Evolutionary conservation across 768 basidiomycete species (phyloP), one percentile per base, ranked within the genome.

Genomic region (Leccinum aurantiacum): DNA sequence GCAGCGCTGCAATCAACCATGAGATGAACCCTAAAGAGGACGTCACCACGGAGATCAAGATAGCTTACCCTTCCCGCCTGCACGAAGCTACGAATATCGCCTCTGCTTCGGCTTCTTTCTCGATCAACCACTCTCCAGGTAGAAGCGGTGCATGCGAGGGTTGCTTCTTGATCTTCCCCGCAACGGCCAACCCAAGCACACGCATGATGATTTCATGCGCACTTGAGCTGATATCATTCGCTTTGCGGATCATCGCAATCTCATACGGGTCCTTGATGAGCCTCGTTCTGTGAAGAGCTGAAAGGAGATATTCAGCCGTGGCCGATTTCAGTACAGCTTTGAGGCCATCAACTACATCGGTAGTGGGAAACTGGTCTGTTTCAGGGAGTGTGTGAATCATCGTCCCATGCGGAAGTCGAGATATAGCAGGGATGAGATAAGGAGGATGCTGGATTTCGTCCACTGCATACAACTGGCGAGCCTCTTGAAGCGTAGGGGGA

Each of bases 121-220:
- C 86, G 15, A 98, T 91, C 49, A 93, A 77, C 90, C 95, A 97
- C 67, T 95, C 89, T 3, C 82, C 80, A 2, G 90, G 91, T 3
- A 92, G 77, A 5, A 83, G 74, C 0, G 85, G 86, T 10, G 76
- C 75, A 4, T 60, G 65, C 2, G 69, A 69, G 33, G 78, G 78
- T 5, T 75, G 82, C 13, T 76, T 73, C 63, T 74, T 71, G 59
- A 88, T 80, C 55, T 79, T 78, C 17, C 82, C 81, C 54, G 84
- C 83, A 19, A 89, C 89, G 4, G 87, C 87, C 52, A 80, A 75
- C 3, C 95, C 95, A 14, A 97, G 81, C 9, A 96, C 87, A 8
- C 91, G 81, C 96, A 98, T 98, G 53, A 98, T 85, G 7, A 86
- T 83, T 74, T 95, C 92, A 64, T 98, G 96, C 5, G 96, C 96